Percentiles rank a stretch among this genome's conserved stretches.
These are phyloP conservation scores for Prorocentrum cordatum DNA, from an alignment of 169 alveolate species.

Conservation along the genomic window DNA sequence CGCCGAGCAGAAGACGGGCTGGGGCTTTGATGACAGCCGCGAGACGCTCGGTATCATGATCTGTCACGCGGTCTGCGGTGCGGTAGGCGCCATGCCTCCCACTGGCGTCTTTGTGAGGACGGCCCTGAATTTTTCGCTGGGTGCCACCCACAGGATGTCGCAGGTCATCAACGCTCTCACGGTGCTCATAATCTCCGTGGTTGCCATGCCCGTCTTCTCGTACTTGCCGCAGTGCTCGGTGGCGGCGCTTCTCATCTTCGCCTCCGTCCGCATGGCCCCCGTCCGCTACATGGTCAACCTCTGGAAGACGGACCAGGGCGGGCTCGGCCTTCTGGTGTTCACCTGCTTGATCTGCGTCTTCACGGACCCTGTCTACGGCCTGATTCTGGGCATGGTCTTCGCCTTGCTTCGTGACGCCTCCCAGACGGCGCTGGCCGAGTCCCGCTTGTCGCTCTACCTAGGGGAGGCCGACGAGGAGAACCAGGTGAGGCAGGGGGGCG, in stretches of 20 bases:
- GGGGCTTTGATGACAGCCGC: constrained; percentile 27
- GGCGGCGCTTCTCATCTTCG: constrained; percentile 38
- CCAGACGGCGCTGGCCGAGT: constrained; percentile 39
- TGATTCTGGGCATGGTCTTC: constrained; percentile 42
- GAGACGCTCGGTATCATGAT: constrained; percentile 55
- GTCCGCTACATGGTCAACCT: constrained; percentile 24
- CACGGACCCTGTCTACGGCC: constrained; percentile 43
- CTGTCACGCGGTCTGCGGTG: constrained; percentile 57
- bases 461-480: no score
- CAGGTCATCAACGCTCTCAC: constrained; percentile 44
- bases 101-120: constrained; percentile 49
- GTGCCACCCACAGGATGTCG: constrained; percentile 33
- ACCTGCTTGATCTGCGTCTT: constrained; percentile 32
- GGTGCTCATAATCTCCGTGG: constrained; percentile 9
- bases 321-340: constrained; percentile 16
- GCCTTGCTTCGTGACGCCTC: constrained; percentile 33
- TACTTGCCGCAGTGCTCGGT: constrained; percentile 34
- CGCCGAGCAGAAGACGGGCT: constrained; percentile 38
- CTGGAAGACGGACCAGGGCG: constrained; percentile 8
- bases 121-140: neutral
- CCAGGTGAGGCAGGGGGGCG: no score
- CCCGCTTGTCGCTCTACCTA: constrained; percentile 32
- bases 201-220: neutral
- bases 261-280: constrained; percentile 39
- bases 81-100: constrained; percentile 49